Evolutionary conservation across 2,329 filamentous ascomycete species (phyloP).

Genomic region (Fusarium protoensiforme): DNA sequence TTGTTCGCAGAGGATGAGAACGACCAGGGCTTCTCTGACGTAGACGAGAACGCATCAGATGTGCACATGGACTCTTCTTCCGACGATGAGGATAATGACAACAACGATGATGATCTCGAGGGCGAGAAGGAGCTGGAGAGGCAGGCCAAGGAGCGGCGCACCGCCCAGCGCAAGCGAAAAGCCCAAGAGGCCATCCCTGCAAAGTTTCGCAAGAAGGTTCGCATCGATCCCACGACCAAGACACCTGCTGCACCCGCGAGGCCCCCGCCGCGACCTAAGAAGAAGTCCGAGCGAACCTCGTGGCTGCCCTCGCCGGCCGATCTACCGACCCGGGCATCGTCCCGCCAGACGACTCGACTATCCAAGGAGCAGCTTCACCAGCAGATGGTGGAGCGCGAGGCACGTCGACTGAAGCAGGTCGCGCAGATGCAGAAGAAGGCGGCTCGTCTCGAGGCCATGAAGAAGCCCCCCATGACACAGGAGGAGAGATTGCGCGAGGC

Average conservation of each 20-base stretch:
- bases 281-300: conserved; percentile 69
- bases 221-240: conserved; percentile 68
- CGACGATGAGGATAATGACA: conserved; percentile 79
- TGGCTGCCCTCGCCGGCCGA: conserved; percentile 68
- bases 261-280: conserved; percentile 63
- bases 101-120: conserved; percentile 75
- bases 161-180: conserved; percentile 81
- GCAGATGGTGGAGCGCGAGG: conserved; percentile 79
- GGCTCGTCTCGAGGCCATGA: conserved; percentile 77
- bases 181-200: conserved; percentile 78
- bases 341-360: conserved; percentile 66
- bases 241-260: conserved; percentile 50
- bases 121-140: conserved; percentile 90
- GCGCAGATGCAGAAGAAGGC: conserved; percentile 74
- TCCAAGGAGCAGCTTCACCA: conserved; percentile 73
- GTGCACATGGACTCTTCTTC: conserved; percentile 88
- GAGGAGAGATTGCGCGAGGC: conserved; percentile 86
- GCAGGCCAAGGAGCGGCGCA: conserved; percentile 75
- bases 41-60: conserved; percentile 75
- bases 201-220: conserved; percentile 79
- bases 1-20: conserved; percentile 81
- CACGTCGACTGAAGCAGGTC: conserved; percentile 76
- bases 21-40: conserved; percentile 76
- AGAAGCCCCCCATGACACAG: conserved; percentile 87
- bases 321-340: conserved; percentile 68